These are phyloP conservation scores for Jimgerdemannia lactiflua DNA, from an alignment of 192 early-diverging fungal genomes.

Conservation along the genomic window DNA sequence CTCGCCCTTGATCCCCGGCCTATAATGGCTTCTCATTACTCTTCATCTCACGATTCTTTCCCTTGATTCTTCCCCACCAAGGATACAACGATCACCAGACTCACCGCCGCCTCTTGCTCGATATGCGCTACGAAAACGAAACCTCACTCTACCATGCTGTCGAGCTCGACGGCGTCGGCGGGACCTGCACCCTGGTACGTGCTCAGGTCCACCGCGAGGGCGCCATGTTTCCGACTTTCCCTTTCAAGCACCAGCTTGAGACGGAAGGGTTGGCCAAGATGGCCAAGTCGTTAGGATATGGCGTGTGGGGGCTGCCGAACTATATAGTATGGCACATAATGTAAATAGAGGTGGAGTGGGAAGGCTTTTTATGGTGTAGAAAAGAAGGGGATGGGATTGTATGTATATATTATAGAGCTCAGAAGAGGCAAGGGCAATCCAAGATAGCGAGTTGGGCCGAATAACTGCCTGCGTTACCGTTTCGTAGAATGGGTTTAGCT, in stretches of 20 bases:
- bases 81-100: slow-evolving; percentile 42
- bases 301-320: slow-evolving; percentile 57
- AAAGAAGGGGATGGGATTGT: not conserved
- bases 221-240: slow-evolving; percentile 56
- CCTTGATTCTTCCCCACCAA: slow-evolving; percentile 1
- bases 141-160: slow-evolving; percentile 36
- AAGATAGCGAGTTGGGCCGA: not conserved
- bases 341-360: not conserved
- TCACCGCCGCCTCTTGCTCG: slow-evolving; percentile 40
- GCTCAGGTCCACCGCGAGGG: slow-evolving; percentile 63
- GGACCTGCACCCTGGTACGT: slow-evolving; percentile 64
- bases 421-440: not conserved
- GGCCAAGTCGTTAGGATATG: slow-evolving; percentile 56
- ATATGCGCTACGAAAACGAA: slow-evolving; percentile 25
- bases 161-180: slow-evolving; percentile 64
- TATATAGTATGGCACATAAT: slow-evolving; percentile 53
- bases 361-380: not conserved
- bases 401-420: too few species aligned
- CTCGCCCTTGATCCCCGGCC: too few species aligned
- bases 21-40: not conserved
- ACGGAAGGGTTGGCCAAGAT: slow-evolving; percentile 72
- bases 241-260: slow-evolving; percentile 63
- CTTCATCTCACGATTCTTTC: not conserved
- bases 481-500: too few species aligned
- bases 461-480: not conserved